Conservation (phyloP, 352 stramenopile genomes). For the Globisporangium barbulae region DNA sequence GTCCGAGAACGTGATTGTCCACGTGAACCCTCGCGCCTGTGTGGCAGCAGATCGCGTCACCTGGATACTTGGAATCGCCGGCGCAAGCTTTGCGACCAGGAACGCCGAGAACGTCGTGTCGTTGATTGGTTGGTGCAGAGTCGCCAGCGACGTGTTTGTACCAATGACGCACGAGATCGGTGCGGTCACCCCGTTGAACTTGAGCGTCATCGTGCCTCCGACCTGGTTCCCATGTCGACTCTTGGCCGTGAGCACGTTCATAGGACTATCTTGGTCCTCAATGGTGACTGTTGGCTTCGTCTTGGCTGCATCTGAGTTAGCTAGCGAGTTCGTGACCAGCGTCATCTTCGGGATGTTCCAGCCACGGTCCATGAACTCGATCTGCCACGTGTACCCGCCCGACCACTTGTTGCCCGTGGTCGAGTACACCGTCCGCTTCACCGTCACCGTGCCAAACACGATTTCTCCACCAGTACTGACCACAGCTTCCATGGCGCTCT, state of each 20-base stretch:
- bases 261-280: slow-evolving; percentile 38
- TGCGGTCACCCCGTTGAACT: slow-evolving; percentile 37
- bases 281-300: slow-evolving; percentile 26
- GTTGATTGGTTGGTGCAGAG: slow-evolving; percentile 20
- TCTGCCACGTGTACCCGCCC: slow-evolving; percentile 92
- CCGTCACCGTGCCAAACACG: slow-evolving; percentile 85
- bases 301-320: slow-evolving; percentile 23
- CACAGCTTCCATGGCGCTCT: slow-evolving; percentile 48
- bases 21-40: slow-evolving; percentile 72
- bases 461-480: slow-evolving; percentile 32
- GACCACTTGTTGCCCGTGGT: slow-evolving; percentile 88
- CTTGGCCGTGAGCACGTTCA: slow-evolving; percentile 52
- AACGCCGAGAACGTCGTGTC: slow-evolving; percentile 46
- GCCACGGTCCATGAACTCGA: slow-evolving; percentile 86
- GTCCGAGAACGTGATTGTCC: slow-evolving; percentile 73
- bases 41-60: slow-evolving; percentile 64
- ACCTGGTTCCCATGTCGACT: slow-evolving; percentile 92
- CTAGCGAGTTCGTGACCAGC: slow-evolving; percentile 20
- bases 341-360: slow-evolving; percentile 86
- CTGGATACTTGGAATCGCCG: slow-evolving; percentile 35
- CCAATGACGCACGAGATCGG: slow-evolving; percentile 36
- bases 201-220: slow-evolving; percentile 69
- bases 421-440: slow-evolving; percentile 82
- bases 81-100: slow-evolving; percentile 32
- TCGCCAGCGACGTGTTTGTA: slow-evolving; percentile 31